Conservation (phyloP, 2,329 filamentous ascomycete genomes). For the Eutypa lata region DNA sequence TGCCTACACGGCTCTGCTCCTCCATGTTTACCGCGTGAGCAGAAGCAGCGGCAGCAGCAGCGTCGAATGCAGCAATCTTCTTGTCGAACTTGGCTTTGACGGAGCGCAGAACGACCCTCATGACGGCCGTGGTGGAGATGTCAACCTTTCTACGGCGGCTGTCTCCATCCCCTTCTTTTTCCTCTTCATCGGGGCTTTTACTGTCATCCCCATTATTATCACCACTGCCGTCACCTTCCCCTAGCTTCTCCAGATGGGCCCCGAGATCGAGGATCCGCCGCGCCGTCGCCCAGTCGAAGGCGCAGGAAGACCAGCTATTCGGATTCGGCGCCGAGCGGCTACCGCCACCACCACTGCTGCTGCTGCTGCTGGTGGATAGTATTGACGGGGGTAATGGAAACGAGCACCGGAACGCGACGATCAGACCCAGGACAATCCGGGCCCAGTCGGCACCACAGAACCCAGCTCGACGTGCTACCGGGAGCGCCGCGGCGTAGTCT, state of each 20-base stretch:
- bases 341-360: no score
- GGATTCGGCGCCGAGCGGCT: no score
- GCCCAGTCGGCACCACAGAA: slow-evolving; percentile 43
- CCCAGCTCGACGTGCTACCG: slow-evolving; percentile 25
- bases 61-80: slow-evolving; percentile 33
- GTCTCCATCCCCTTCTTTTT: background rate
- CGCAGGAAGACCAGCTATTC: no score
- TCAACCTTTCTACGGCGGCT: slow-evolving; percentile 32
- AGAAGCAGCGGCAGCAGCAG: slow-evolving; percentile 1
- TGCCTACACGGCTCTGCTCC: slow-evolving; percentile 2
- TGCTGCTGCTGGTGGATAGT: no score
- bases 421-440: slow-evolving; percentile 37
- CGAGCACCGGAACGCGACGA: slow-evolving; percentile 44
- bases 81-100: slow-evolving; percentile 44
- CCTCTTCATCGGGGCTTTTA: background rate
- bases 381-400: slow-evolving; percentile 37
- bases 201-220: slow-evolving; percentile 1
- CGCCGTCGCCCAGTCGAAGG: slow-evolving; percentile 34
- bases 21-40: slow-evolving; percentile 9
- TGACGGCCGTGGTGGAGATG: slow-evolving; percentile 36
- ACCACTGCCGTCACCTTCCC: slow-evolving; percentile 12
- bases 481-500: slow-evolving; percentile 24
- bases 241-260: slow-evolving; percentile 36
- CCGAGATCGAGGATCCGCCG: slow-evolving; percentile 38
- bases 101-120: slow-evolving; percentile 42